Conservation (phyloP, 2,329 filamentous ascomycete genomes). For the Penicillium sp. region DNA sequence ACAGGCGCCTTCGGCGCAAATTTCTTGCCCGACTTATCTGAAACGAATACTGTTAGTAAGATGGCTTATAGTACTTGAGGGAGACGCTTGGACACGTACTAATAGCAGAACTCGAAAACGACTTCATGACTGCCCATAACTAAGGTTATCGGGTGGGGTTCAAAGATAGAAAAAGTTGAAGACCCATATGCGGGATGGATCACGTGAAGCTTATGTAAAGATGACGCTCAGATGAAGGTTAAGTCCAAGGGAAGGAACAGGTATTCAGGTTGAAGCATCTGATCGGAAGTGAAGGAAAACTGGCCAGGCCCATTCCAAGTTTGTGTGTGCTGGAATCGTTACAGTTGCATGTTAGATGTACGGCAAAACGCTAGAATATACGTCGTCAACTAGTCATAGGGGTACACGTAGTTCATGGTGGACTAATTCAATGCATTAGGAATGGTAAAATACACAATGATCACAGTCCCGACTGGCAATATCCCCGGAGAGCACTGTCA, state of each 20-base stretch:
- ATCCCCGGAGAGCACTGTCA: too few relatives aligned
- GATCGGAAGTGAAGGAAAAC: not conserved
- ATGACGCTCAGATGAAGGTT: too few relatives aligned
- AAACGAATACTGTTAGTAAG: not conserved
- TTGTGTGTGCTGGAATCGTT: too few relatives aligned
- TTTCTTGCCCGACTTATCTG: constrained; percentile 69
- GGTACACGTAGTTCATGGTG: too few relatives aligned
- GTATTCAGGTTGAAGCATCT: not conserved
- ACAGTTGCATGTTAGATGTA: too few relatives aligned
- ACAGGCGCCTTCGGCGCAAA: constrained; percentile 71
- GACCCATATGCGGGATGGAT: constrained; percentile 32
- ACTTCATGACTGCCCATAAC: constrained; percentile 42
- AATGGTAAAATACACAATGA: too few relatives aligned
- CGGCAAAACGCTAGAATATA: too few relatives aligned
- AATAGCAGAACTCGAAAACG: constrained; percentile 57
- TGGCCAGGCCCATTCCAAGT: too few relatives aligned
- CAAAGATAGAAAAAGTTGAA: constrained; percentile 21
- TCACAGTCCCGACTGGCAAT: too few relatives aligned
- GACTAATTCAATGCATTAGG: too few relatives aligned
- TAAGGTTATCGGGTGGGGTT: constrained; percentile 10
- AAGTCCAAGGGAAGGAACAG: not conserved
- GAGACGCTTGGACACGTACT: constrained; percentile 36
- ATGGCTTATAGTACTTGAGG: not conserved
- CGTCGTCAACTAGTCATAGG: too few relatives aligned
- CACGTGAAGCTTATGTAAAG: constrained; percentile 33